phyloP scores from a whole-genome alignment of 176 grass and related monocot species.

The Rhynchospora tenuis region DNA sequence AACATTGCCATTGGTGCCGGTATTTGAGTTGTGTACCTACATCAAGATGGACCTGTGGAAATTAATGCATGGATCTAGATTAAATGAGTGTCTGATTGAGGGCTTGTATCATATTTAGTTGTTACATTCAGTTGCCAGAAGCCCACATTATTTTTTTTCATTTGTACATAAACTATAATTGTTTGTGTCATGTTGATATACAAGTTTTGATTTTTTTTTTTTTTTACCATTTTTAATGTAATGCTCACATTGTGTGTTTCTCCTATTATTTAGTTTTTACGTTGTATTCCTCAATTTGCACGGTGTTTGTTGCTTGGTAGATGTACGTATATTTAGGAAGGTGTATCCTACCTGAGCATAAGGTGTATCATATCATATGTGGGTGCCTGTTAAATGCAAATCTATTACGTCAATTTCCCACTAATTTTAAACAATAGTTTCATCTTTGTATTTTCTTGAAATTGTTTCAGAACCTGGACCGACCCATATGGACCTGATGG shows the following conservation, averaged over 20 bases:
- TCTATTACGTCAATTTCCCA: neutral
- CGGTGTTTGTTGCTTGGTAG: neutral
- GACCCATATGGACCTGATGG: neutral
- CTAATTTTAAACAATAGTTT: neutral
- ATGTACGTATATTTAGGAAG: neutral
- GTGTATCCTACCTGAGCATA: neutral
- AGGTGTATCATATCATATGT: too few relatives aligned
- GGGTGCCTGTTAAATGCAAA: neutral
- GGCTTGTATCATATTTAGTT: neutral
- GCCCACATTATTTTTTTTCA: neutral
- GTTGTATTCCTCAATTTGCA: neutral
- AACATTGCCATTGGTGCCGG: slow-evolving; percentile 85
- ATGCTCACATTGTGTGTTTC: neutral
- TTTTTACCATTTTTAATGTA: neutral
- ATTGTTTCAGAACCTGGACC: neutral
- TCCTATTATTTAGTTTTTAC: neutral
- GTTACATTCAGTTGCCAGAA: neutral
- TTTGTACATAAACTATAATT: slow-evolving; percentile 2
- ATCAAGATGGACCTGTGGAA: slow-evolving; percentile 67
- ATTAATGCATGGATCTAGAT: slow-evolving; percentile 27
- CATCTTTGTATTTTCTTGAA: too few relatives aligned
- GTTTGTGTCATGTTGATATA: neutral
- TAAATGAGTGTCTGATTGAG: neutral
- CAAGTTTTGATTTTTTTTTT: neutral
- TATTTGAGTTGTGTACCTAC: slow-evolving; percentile 92